Conservation (phyloP, 352 stramenopile genomes). For the Globisporangium sylvaticum region DNA sequence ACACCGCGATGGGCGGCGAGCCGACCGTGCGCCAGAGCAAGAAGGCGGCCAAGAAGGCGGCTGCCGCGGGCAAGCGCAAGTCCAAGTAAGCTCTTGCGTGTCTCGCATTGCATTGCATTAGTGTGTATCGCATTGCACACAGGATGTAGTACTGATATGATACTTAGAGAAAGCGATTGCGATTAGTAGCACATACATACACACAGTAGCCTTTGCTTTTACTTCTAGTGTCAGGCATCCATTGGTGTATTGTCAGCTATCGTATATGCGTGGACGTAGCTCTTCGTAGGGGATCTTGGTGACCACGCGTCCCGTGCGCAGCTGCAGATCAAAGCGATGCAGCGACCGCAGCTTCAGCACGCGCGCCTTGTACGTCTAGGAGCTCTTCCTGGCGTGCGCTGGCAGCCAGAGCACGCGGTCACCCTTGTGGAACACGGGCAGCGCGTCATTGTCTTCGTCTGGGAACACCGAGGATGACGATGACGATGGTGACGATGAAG, state of each 20-base stretch:
- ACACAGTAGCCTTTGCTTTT: not conserved
- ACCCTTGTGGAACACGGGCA: constrained; percentile 35
- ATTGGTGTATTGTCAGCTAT: constrained; percentile 12
- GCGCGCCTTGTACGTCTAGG: constrained; percentile 40
- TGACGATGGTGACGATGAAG: constrained; percentile 13
- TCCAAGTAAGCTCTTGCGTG: constrained; percentile 38
- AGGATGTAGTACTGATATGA: not conserved
- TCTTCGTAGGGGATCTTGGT: constrained; percentile 38
- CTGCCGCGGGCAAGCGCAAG: constrained; percentile 49
- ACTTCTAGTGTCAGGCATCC: not conserved
- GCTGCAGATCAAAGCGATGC: constrained; percentile 39
- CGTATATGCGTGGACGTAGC: constrained; percentile 23
- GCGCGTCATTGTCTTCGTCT: constrained; percentile 15
- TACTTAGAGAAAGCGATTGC: constrained; percentile 17
- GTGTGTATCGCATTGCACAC: not conserved
- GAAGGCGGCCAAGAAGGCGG: constrained; percentile 65
- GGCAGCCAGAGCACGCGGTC: constrained; percentile 42
- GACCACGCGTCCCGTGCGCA: constrained; percentile 41
- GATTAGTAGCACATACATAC: not conserved
- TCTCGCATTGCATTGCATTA: not conserved
- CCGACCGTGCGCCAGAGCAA: constrained; percentile 43
- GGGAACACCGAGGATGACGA: constrained; percentile 14
- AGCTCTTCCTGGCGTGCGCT: constrained; percentile 1
- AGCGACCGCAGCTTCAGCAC: constrained; percentile 36
- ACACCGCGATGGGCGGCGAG: constrained; percentile 59